A percentile compares a stretch with the other conserved stretches of the same genome.
Conservation (phyloP, 23 red algal species). For the Chondrus crispus region DNA sequence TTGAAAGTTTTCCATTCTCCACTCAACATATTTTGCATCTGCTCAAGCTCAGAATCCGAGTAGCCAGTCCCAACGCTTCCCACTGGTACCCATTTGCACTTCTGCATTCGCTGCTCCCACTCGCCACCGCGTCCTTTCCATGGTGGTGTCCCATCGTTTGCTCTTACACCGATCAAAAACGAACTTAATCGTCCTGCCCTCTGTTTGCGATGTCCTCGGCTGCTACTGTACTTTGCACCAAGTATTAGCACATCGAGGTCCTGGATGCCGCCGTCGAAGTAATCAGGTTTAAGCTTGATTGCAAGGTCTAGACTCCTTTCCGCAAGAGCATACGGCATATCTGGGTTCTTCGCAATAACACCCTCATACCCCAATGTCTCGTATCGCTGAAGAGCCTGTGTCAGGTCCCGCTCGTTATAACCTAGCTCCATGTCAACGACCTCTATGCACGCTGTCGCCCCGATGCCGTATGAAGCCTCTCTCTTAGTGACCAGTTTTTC, state of each 20-base stretch:
- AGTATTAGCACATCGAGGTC: constrained; percentile 88
- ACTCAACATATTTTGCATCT: constrained; percentile 38
- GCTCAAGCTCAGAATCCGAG: constrained; percentile 39
- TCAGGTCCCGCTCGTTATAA: constrained; percentile 31
- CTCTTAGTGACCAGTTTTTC: constrained; percentile 41
- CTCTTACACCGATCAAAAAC: constrained; percentile 64
- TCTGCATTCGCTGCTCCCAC: constrained; percentile 40
- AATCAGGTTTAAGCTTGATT: constrained; percentile 92
- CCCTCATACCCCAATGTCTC: constrained; percentile 71
- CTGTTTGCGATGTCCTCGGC: constrained; percentile 26
- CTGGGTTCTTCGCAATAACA: constrained; percentile 63
- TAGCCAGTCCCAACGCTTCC: constrained; percentile 76
- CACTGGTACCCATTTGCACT: constrained; percentile 44
- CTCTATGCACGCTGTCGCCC: constrained; percentile 12
- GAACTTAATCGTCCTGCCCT: constrained; percentile 47
- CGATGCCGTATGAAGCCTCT: background rate
- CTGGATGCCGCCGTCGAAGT: constrained; percentile 67
- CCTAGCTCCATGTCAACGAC: constrained; percentile 45
- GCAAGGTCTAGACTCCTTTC: constrained; percentile 51
- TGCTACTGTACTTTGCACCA: constrained; percentile 60
- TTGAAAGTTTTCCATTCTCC: constrained; percentile 71
- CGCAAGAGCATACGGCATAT: constrained; percentile 52
- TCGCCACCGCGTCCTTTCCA: background rate
- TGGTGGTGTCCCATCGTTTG: background rate
- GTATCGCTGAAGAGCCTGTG: constrained; percentile 41